Percentiles rank a stretch among this genome's conserved stretches.
Conservation (phyloP, 2,329 filamentous ascomycete genomes). For the Lachnum nothofagi region DNA sequence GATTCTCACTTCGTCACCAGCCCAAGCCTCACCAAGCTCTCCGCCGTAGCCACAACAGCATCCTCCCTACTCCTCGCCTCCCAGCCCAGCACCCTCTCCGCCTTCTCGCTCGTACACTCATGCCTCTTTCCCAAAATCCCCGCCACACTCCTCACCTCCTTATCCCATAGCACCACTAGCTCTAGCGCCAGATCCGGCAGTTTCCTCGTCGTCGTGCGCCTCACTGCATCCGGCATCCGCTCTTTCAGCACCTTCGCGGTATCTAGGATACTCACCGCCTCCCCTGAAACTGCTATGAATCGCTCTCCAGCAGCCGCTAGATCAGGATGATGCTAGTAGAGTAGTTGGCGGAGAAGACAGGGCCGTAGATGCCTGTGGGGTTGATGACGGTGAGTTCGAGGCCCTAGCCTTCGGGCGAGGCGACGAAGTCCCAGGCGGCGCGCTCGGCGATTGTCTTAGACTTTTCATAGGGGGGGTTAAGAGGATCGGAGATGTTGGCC, state of each 20-base stretch:
- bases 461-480: constrained; percentile 29
- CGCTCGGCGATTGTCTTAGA: constrained; percentile 34
- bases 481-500: constrained; percentile 21
- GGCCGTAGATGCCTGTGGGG: constrained; percentile 31
- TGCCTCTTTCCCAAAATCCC: constrained; percentile 1
- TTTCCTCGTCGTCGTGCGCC: constrained; percentile 3
- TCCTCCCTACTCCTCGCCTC: constrained; percentile 7
- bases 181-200: constrained; percentile 5
- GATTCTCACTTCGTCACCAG: background rate
- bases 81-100: constrained; percentile 5
- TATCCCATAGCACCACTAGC: background rate
- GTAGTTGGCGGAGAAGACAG: constrained; percentile 27
- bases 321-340: constrained; percentile 26
- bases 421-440: constrained; percentile 34
- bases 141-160: background rate
- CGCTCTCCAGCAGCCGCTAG: constrained; percentile 25
- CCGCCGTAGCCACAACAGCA: constrained; percentile 8
- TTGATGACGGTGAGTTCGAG: constrained; percentile 31
- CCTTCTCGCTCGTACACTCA: constrained; percentile 4
- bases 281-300: background rate
- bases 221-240: background rate
- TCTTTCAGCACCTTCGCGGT: constrained; percentile 4
- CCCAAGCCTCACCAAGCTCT: constrained; percentile 7
- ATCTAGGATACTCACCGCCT: background rate
- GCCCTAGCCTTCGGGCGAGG: constrained; percentile 18